Conservation (phyloP, 495 filamentous ascomycete species). For the Aspergillus ostianus region DNA sequence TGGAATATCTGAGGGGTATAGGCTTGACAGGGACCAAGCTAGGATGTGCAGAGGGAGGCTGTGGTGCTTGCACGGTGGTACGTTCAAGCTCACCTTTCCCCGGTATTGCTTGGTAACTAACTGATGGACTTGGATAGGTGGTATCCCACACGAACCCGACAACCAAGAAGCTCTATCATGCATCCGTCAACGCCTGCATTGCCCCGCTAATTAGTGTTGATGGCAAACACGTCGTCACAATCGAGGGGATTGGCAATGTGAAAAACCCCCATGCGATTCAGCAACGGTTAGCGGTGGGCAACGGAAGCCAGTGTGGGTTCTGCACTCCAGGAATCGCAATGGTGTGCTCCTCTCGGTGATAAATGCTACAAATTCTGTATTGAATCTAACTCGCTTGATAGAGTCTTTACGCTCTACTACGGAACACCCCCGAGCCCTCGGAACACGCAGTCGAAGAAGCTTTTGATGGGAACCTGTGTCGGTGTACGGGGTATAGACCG, state of each 20-base stretch:
- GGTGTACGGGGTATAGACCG: constrained; percentile 92
- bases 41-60: constrained; percentile 91
- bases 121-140: constrained; percentile 49
- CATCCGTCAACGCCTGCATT: constrained; percentile 90
- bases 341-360: constrained; percentile 58
- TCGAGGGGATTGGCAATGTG: constrained; percentile 93
- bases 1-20: constrained; percentile 89
- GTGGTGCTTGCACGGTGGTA: constrained; percentile 94
- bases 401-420: constrained; percentile 69
- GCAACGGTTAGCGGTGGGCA: constrained; percentile 78
- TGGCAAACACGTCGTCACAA: constrained; percentile 97
- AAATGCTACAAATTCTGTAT: constrained; percentile 4
- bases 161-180: constrained; percentile 84
- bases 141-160: constrained; percentile 91
- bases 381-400: constrained; percentile 30
- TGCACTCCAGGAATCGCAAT: constrained; percentile 98
- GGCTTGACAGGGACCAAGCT: constrained; percentile 77
- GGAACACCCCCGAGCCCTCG: constrained; percentile 43
- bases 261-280: constrained; percentile 87
- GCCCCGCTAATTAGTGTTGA: constrained; percentile 90
- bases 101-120: not conserved
- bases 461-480: constrained; percentile 93
- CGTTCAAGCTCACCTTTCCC: not conserved
- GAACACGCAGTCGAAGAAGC: constrained; percentile 68
- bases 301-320: constrained; percentile 75